Evolutionary conservation across 1,139 yeast genomes (phyloP), one percentile per base, ranked within the genome.

Genomic region (Blastobotrys apis): DNA sequence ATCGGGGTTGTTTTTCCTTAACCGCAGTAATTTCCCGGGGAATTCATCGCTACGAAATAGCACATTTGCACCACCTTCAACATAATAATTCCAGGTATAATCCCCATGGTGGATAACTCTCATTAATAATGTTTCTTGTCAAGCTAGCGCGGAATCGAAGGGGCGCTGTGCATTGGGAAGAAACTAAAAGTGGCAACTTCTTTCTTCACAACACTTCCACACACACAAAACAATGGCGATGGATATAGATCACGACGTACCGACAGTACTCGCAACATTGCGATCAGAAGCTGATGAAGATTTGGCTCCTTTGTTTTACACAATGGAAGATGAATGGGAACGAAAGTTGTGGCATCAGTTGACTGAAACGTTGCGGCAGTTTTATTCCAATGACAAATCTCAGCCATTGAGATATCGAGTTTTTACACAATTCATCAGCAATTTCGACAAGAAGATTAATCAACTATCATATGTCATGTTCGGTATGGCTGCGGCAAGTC

Each of bases 291-390:
- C 80, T 6, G 85, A 81, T 46, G 73, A 79, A 0, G 79, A 81
- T 33, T 62, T 78, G 36, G 74, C 77, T n/a, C 75, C 80, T 33
- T 67, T 79, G 36, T 77, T 84, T 55, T 82, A 81, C 59, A 80
- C 82, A 47, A 77, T 92, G 62, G 97, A 90, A 61, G 96, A 88
- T 57, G 73, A 73, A 51, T 85, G 87, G 68, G 97, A 90, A 62
- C 75, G 95, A 56, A 87, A 86, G 71, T 61, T 78, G 50, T 78
- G 83, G 82, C 81, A 77, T 58, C 95, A 86, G 68, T 75, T 92
- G 60, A 86, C 97, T 2, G 76, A 78, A 50, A 67, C 78, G 13
- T 71, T 92, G 50, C 76, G 75, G 41, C 76, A 74, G 50, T 75
- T 85, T 55, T 86, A 81, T 64, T 68, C 66, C 40, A 71, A 73